Percentiles rank a stretch among this genome's conserved stretches.
phyloP scores from a whole-genome alignment of 208 protist genomes.

The Sergeia podlipaevii region DNA sequence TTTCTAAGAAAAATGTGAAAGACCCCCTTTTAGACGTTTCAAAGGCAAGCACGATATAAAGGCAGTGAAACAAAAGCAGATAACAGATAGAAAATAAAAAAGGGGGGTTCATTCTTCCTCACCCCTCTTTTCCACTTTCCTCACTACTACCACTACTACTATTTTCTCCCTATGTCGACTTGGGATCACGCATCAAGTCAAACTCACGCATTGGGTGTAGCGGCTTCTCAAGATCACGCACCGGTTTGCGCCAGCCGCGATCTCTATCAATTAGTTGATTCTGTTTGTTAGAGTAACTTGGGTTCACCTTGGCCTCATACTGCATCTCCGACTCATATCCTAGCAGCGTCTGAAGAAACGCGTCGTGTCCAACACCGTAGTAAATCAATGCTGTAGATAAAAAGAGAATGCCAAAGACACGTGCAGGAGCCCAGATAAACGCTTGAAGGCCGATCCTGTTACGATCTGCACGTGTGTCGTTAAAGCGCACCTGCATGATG shows the following conservation, averaged over 20 bases:
- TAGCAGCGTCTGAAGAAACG: slow-evolving; percentile 76
- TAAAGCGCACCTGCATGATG: slow-evolving; percentile 87
- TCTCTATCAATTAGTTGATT: slow-evolving; percentile 55
- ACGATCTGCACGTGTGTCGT: slow-evolving; percentile 73
- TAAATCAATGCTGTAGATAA: slow-evolving; percentile 45
- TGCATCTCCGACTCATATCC: slow-evolving; percentile 91
- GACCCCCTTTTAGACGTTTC: background rate
- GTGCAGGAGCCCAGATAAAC: slow-evolving; percentile 68
- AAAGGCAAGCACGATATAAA: background rate
- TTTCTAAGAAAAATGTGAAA: too few species aligned
- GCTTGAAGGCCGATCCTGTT: slow-evolving; percentile 51
- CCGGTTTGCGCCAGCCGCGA: slow-evolving; percentile 65
- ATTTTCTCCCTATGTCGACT: slow-evolving; percentile 32
- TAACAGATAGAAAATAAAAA: background rate
- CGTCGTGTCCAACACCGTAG: slow-evolving; percentile 73
- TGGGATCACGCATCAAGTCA: slow-evolving; percentile 73
- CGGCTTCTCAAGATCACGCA: slow-evolving; percentile 70
- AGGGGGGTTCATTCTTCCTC: background rate
- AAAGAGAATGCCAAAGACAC: slow-evolving; percentile 68
- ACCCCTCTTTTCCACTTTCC: slow-evolving; percentile 2
- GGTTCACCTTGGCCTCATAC: slow-evolving; percentile 84
- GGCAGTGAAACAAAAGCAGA: background rate
- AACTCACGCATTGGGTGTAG: slow-evolving; percentile 70
- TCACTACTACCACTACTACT: background rate
- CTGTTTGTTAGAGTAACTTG: slow-evolving; percentile 33